These are phyloP conservation scores for Pulveroboletus ridleyi DNA, from an alignment of 1,284 basidiomycete species.

Conservation along the genomic window DNA sequence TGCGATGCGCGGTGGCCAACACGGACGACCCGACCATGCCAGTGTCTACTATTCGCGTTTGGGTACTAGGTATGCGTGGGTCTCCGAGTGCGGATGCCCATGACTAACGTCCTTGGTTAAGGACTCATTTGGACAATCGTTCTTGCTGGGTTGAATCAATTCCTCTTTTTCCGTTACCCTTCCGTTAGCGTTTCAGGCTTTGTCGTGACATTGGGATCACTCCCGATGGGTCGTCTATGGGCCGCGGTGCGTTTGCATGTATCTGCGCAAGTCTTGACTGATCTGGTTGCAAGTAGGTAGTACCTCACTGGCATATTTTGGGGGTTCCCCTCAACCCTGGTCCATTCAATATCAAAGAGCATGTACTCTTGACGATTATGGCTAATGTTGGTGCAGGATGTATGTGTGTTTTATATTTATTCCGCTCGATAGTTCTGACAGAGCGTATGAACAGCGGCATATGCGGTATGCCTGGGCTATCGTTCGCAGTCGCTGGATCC, in stretches of 20 bases:
- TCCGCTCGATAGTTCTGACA: constrained; percentile 12
- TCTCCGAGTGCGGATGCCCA: too few relatives aligned
- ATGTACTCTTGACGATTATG: constrained; percentile 80
- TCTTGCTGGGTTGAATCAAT: constrained; percentile 67
- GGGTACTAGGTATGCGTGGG: constrained; percentile 58
- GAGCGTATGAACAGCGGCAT: constrained; percentile 30
- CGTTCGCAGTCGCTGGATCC: background rate
- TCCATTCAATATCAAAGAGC: constrained; percentile 77
- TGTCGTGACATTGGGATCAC: constrained; percentile 67
- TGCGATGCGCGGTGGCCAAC: constrained; percentile 79
- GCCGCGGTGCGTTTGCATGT: constrained; percentile 40
- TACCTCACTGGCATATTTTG: constrained; percentile 65
- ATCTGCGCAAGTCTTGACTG: background rate
- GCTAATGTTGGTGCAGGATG: constrained; percentile 65
- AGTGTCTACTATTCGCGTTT: constrained; percentile 65
- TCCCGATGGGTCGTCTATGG: constrained; percentile 70
- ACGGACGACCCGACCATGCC: constrained; percentile 73
- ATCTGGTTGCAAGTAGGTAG: constrained; percentile 26
- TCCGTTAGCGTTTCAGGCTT: constrained; percentile 55
- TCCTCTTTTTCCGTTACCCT: constrained; percentile 73
- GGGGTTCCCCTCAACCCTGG: constrained; percentile 71
- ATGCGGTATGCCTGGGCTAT: constrained; percentile 30
- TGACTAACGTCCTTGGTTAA: constrained; percentile 13
- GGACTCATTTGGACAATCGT: constrained; percentile 59
- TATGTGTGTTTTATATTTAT: constrained; percentile 20